Evolutionary conservation across 2,329 filamentous ascomycete genomes (phyloP).

Genomic region (Lachnellula occidentalis): DNA sequence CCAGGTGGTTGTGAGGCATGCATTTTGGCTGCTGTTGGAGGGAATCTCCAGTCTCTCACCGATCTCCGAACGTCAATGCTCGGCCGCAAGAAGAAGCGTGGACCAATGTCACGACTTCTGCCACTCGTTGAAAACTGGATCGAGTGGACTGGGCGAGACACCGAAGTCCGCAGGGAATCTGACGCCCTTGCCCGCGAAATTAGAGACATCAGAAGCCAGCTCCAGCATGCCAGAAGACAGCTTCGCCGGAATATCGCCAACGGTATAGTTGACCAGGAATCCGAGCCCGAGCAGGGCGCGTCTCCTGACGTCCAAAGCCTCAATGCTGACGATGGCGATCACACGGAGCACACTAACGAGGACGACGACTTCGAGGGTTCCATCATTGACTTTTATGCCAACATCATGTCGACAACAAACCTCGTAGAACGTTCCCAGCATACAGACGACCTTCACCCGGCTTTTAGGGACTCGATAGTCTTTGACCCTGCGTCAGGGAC

Average conservation of each 20-base stretch:
- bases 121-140: conserved; percentile 21
- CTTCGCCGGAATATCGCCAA: conserved; percentile 3
- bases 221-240: conserved; percentile 14
- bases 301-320: not conserved
- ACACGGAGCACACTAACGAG: conserved; percentile 1
- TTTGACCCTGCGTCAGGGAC: conserved; percentile 1
- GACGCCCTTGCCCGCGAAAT: conserved; percentile 14
- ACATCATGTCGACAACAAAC: conserved; percentile 8
- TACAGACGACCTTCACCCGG: conserved; percentile 4
- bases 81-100: conserved; percentile 23
- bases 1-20: conserved; percentile 45
- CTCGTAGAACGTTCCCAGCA: not conserved
- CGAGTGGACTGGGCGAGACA: not conserved
- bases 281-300: not conserved
- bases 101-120: conserved; percentile 10
- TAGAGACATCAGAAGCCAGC: conserved; percentile 4
- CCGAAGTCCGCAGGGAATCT: conserved; percentile 6
- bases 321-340: conserved; percentile 1
- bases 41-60: conserved; percentile 35
- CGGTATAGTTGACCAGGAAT: not conserved
- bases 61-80: conserved; percentile 41
- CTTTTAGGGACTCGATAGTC: not conserved
- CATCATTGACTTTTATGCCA: conserved; percentile 18
- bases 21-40: conserved; percentile 44
- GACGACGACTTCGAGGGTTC: conserved; percentile 14